These are phyloP conservation scores for Aureobasidium sp. DNA, from an alignment of 2,329 filamentous ascomycete genomes.

Conservation along the genomic window DNA sequence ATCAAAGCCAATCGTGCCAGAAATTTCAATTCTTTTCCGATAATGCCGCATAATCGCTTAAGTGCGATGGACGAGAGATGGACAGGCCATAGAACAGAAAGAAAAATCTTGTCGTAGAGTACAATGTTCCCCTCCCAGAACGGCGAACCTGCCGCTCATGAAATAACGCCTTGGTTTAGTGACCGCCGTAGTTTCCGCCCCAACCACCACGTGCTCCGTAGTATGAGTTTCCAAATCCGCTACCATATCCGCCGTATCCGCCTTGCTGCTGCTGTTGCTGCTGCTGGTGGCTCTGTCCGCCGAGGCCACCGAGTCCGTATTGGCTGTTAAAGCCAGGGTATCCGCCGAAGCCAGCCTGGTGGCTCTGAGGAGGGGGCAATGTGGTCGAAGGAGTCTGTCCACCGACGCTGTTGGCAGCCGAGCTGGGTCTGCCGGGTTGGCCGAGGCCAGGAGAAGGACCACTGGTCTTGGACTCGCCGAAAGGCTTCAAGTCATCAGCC, in stretches of 20 bases:
- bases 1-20: conserved; percentile 7
- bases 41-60: conserved; percentile 14
- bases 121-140: conserved; percentile 13
- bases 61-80: conserved; percentile 12
- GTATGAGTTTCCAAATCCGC: conserved; percentile 30
- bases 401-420: conserved; percentile 53
- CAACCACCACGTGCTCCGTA: conserved; percentile 26
- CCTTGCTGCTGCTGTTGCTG: conserved; percentile 39
- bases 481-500: conserved; percentile 44
- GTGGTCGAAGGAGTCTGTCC: conserved; percentile 36
- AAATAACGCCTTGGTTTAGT: conserved; percentile 15
- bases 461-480: conserved; percentile 48
- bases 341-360: conserved; percentile 50
- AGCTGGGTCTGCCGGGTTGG: conserved; percentile 57
- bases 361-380: conserved; percentile 49
- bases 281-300: conserved; percentile 38
- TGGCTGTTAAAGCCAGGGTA: conserved; percentile 48
- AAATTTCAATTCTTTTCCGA: conserved; percentile 13
- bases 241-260: conserved; percentile 33
- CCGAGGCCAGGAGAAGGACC: conserved; percentile 54
- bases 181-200: conserved; percentile 28
- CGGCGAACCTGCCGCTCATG: conserved; percentile 10
- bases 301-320: conserved; percentile 46
- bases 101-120: conserved; percentile 14
- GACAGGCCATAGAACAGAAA: conserved; percentile 14